Evolutionary conservation across 768 basidiomycete species (phyloP), one percentile per base, ranked within the genome.

Genomic region (Trametes villosa): DNA sequence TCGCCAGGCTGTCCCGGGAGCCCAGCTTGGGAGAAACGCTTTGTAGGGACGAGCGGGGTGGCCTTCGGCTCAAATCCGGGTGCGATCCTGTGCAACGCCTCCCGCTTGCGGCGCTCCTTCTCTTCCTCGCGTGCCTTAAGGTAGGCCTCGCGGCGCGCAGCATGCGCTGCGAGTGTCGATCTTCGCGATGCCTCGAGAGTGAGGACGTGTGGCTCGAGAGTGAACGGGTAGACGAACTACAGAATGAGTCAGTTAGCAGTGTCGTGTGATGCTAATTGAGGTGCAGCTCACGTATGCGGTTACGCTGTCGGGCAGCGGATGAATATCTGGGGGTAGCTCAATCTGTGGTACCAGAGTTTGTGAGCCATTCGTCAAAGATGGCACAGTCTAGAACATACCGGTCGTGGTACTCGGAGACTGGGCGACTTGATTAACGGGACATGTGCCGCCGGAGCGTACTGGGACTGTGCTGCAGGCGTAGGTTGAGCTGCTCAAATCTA

Each of bases 221-320:
- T 90, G 79, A 94, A 98, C 2, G 96, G 96, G 69, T 98, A 98
- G 42, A 92, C 96, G 68, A 98, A 97, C 96, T 98, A 71, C 6
- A 12, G 51, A 52, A 30, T 11, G 47, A 63, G 29, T 53, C 53
- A 41, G 44, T 33, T 7, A 22, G 13, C 11, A 27, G 29, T 30
- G 41, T 13, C 12, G 9, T 15, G 2, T 18, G 18, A 24, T 40
- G 5, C 11, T 6, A 13, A 29, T 2, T 24, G 13, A 27, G 24
- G 12, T 18, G 22, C 24, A 7, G 73, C 86, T 67, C 65, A 96
- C 96, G 71, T 98, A 98, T 63, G 92, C 84, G 1, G 86, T 87
- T 4, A 98, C 88, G 34, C 90, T 91, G 26, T 95, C 92, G 4
- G 96, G 96, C 0, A 98, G 80, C 0, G 96, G 96, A 67, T 98